These are phyloP conservation scores for Candida suzukii DNA, from an alignment of 805 yeast genomes.

Conservation along the genomic window DNA sequence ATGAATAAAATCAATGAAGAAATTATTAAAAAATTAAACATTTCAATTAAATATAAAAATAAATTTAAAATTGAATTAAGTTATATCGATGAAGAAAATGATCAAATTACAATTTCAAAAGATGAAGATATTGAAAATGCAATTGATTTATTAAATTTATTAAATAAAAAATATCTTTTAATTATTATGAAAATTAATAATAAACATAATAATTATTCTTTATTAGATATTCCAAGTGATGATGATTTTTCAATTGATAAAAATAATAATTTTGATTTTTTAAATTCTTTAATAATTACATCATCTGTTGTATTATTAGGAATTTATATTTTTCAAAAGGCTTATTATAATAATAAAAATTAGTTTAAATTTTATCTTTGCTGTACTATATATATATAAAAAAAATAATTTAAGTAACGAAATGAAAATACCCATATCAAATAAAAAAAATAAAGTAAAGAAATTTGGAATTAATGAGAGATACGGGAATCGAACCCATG, in stretches of 20 bases:
- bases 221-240: neutral
- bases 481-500: constrained; percentile 94
- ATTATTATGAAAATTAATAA: neutral
- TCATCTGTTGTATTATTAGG: neutral
- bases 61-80: constrained; percentile 18
- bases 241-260: neutral
- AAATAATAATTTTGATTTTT: neutral
- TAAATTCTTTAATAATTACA: neutral
- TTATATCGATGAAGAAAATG: constrained; percentile 33
- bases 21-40: neutral
- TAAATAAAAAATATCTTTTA: neutral
- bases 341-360: neutral
- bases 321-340: neutral
- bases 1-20: neutral
- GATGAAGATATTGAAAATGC: constrained; percentile 27
- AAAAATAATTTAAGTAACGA: too few species aligned
- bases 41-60: neutral
- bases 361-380: too few species aligned
- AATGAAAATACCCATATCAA: too few species aligned
- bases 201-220: neutral
- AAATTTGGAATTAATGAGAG: constrained; percentile 41
- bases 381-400: too few species aligned
- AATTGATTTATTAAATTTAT: constrained; percentile 4
- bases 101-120: constrained; percentile 25
- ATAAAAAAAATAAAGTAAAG: constrained; percentile 19